A percentile compares a stretch with the other conserved stretches of the same genome.
phyloP scores from a whole-genome alignment of 2,329 filamentous ascomycete species.

The Epichloe sylvatica region DNA sequence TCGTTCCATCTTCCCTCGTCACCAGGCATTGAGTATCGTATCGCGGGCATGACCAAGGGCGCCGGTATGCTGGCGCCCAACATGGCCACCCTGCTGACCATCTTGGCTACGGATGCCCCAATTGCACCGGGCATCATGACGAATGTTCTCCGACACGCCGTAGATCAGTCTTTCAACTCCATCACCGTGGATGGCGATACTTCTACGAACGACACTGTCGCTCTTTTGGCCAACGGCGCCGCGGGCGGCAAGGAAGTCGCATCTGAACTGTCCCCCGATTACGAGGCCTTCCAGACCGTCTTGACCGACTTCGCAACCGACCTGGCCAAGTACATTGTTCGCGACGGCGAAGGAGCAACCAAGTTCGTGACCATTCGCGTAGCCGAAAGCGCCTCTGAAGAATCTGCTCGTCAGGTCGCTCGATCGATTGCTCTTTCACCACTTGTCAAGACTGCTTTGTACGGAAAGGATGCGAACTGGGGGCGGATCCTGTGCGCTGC shows the following conservation, averaged over 20 bases:
- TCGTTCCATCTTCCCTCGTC: slow-evolving; percentile 75
- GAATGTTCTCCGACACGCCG: slow-evolving; percentile 56
- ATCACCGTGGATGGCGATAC: slow-evolving; percentile 97
- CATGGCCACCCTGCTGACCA: slow-evolving; percentile 89
- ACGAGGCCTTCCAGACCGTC: slow-evolving; percentile 53
- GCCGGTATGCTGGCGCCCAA: slow-evolving; percentile 99
- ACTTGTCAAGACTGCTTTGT: slow-evolving; percentile 91
- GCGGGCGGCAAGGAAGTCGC: slow-evolving; percentile 57
- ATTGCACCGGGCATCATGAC: slow-evolving; percentile 55
- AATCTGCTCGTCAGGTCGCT: slow-evolving; percentile 64
- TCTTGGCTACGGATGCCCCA: slow-evolving; percentile 83
- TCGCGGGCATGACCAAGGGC: slow-evolving; percentile 94
- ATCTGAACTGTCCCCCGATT: slow-evolving; percentile 44
- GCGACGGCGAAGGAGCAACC: slow-evolving; percentile 92
- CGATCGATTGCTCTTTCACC: slow-evolving; percentile 81
- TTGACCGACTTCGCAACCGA: slow-evolving; percentile 69
- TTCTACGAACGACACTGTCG: slow-evolving; percentile 92
- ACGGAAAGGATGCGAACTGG: slow-evolving; percentile 97
- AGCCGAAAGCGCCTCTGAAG: slow-evolving; percentile 53
- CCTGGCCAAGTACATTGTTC: slow-evolving; percentile 82
- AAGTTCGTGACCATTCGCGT: slow-evolving; percentile 95
- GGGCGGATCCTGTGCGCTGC: slow-evolving; percentile 91
- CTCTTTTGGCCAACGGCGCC: slow-evolving; percentile 87
- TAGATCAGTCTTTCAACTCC: slow-evolving; percentile 82
- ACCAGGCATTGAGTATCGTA: slow-evolving; percentile 58